Conservation (phyloP, 176 grass and related monocot genomes). For the Cocos nucifera region DNA sequence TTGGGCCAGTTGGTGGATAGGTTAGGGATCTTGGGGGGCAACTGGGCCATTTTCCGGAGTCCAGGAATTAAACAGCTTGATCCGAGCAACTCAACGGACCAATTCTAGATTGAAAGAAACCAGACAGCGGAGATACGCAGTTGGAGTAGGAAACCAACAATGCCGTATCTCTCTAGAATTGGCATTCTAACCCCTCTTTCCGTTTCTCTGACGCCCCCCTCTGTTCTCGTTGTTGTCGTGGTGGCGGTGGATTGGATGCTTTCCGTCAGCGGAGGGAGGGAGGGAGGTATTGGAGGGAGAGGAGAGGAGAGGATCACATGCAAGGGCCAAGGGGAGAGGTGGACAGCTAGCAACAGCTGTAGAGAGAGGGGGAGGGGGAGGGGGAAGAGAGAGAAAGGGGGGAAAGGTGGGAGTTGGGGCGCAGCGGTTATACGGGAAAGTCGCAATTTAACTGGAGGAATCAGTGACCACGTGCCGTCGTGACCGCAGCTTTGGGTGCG, state of each 20-base stretch:
- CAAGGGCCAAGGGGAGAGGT: conserved; percentile 25
- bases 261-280: neutral
- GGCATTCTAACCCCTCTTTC: neutral
- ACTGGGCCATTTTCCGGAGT: conserved; percentile 35
- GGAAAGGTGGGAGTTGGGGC: neutral
- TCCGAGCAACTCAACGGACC: too few relatives aligned
- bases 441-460: conserved; percentile 16
- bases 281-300: conserved; percentile 1
- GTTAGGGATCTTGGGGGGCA: conserved; percentile 64
- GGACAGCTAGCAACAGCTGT: conserved; percentile 96
- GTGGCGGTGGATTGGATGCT: conserved; percentile 12
- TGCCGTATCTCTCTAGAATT: neutral
- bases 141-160: neutral
- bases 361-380: conserved; percentile 11
- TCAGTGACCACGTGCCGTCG: conserved; percentile 28
- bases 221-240: neutral
- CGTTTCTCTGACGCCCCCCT: neutral
- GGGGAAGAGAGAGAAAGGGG: conserved; percentile 9
- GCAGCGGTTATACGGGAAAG: neutral
- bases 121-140: neutral
- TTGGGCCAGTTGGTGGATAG: conserved; percentile 7
- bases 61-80: neutral
- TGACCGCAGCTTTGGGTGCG: conserved; percentile 11
- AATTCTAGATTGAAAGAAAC: neutral
- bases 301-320: conserved; percentile 41